Evolutionary conservation across 371 early-diverging fungal genomes (phyloP).

Genomic region (Basidiobolus meristosporus): DNA sequence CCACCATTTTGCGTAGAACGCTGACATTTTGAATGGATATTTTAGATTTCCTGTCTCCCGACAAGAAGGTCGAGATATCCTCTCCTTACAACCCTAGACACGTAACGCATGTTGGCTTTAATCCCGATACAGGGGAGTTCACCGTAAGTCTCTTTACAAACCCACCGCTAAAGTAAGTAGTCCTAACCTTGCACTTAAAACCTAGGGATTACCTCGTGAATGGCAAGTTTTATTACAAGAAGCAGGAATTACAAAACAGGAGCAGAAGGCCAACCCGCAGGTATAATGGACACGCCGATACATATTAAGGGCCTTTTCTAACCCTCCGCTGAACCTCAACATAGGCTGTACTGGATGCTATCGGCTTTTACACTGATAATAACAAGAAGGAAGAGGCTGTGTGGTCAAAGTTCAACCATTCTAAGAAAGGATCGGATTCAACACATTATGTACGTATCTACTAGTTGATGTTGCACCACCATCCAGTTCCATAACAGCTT

Average conservation of each 20-base stretch:
- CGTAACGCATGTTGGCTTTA: conserved; percentile 86
- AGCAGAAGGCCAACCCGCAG: conserved; percentile 87
- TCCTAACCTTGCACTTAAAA: neutral
- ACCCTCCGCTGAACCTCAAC: no score
- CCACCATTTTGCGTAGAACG: no score
- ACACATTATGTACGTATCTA: conserved; percentile 6
- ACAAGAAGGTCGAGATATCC: conserved; percentile 77
- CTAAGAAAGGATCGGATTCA: no score
- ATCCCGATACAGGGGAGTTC: conserved; percentile 80
- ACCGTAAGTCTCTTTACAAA: conserved; percentile 27
- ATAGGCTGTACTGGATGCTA: conserved; percentile 81
- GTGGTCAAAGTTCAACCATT: conserved; percentile 68
- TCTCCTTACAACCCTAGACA: conserved; percentile 93
- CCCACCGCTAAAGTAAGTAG: neutral
- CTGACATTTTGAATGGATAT: conserved; percentile 2
- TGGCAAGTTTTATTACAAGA: conserved; percentile 83
- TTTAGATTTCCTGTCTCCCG: conserved; percentile 29
- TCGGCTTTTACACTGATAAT: conserved; percentile 78
- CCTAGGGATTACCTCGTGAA: conserved; percentile 78
- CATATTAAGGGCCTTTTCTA: no score
- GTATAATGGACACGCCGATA: conserved; percentile 10
- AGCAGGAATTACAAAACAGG: conserved; percentile 86
- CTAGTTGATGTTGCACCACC: neutral
- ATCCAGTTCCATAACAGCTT: neutral
- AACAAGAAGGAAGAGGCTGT: conserved; percentile 45